Evolutionary conservation across 495 filamentous ascomycete genomes (phyloP).

Genomic region (Tuber umbilicatum): DNA sequence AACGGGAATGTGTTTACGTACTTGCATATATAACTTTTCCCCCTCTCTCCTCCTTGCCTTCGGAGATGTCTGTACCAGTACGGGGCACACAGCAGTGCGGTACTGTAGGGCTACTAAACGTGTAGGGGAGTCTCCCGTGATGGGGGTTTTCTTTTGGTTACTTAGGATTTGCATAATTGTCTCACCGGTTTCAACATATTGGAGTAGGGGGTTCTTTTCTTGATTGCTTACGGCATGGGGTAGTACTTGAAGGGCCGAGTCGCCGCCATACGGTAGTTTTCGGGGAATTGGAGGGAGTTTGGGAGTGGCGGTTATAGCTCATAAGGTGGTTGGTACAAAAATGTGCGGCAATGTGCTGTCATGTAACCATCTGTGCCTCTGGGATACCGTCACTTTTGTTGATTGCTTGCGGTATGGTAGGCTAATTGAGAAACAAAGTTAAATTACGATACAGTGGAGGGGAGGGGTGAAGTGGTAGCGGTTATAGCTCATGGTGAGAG

Average conservation of each 20-base stretch:
- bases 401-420: background rate
- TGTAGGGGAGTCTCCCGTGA: background rate
- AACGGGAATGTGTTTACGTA: background rate
- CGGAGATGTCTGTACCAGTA: background rate
- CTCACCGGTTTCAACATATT: background rate
- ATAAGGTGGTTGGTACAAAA: background rate
- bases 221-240: background rate
- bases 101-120: background rate
- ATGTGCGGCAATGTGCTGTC: background rate
- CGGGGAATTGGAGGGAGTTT: background rate
- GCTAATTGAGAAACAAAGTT: background rate
- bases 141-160: background rate
- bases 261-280: background rate
- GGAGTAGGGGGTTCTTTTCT: background rate
- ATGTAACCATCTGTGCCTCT: background rate
- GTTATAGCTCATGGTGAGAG: background rate
- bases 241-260: background rate
- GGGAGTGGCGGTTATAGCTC: constrained; percentile 2
- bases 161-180: background rate
- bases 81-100: background rate
- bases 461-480: background rate
- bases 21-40: background rate
- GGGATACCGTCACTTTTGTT: background rate
- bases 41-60: too few species aligned
- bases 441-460: background rate